Conservation (phyloP, 164 flowering plant genomes). For the Vitis rupestris region DNA sequence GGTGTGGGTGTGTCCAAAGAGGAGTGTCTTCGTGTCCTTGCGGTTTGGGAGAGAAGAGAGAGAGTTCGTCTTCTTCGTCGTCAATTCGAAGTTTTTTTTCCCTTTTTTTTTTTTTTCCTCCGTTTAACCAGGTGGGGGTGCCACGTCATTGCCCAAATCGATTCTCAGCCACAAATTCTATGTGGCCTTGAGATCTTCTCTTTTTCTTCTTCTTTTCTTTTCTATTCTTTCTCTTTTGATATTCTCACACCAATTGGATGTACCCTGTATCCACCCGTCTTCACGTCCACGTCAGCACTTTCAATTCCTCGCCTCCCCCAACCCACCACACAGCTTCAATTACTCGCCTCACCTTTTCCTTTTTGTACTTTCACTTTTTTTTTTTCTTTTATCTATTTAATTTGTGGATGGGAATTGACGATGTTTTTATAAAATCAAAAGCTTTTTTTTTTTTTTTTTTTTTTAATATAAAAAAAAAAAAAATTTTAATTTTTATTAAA, state of each 20-base stretch:
- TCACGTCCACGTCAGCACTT: constrained; percentile 16
- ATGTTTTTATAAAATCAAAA: too few relatives aligned
- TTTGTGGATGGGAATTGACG: too few relatives aligned
- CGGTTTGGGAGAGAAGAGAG: background rate
- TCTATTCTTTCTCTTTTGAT: constrained; percentile 10
- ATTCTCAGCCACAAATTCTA: constrained; percentile 37
- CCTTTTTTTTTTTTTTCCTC: background rate
- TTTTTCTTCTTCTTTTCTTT: constrained; percentile 1
- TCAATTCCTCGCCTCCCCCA: background rate
- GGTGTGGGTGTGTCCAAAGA: background rate
- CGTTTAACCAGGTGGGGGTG: constrained; percentile 14
- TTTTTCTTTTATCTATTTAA: too few relatives aligned
- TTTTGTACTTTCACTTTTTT: too few relatives aligned
- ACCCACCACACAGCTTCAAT: too few relatives aligned
- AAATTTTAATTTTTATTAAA: too few relatives aligned
- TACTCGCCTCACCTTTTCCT: background rate
- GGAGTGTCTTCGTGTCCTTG: background rate
- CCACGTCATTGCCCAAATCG: constrained; percentile 26
- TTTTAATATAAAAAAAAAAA: too few relatives aligned
- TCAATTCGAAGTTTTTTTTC: constrained; percentile 18
- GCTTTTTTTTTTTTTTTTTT: too few relatives aligned
- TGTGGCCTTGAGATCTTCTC: constrained; percentile 23
- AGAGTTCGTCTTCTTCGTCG: constrained; percentile 10
- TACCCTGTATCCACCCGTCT: background rate
- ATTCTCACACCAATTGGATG: background rate